Percentiles rank a stretch among this genome's conserved stretches.
phyloP scores from a whole-genome alignment of 441 rosid species.

The Euphorbia corollata region DNA sequence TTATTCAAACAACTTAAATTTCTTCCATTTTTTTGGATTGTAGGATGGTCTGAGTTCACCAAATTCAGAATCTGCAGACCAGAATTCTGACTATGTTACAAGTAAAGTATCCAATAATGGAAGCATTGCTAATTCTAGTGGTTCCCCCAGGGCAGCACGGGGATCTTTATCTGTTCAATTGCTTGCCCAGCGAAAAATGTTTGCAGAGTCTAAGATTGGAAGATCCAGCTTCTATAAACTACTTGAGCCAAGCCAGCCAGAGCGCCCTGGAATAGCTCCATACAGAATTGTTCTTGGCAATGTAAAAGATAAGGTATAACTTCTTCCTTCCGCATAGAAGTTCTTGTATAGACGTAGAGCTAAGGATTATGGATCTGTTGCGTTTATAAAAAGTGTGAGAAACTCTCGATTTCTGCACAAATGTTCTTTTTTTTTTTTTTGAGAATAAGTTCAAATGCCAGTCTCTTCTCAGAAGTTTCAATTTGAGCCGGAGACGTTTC shows the following conservation, averaged over 20 bases:
- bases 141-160: slow-evolving; percentile 35
- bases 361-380: neutral
- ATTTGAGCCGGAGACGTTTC: neutral
- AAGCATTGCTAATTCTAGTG: slow-evolving; percentile 35
- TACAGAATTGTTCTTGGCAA: slow-evolving; percentile 84
- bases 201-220: slow-evolving; percentile 75
- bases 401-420: neutral
- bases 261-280: slow-evolving; percentile 76
- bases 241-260: slow-evolving; percentile 74
- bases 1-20: slow-evolving; percentile 6
- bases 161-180: slow-evolving; percentile 50
- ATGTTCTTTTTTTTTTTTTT: slow-evolving; percentile 1
- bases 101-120: slow-evolving; percentile 38
- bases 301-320: slow-evolving; percentile 80
- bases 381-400: neutral
- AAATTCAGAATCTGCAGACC: slow-evolving; percentile 25
- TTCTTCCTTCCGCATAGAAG: slow-evolving; percentile 16
- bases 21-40: slow-evolving; percentile 3
- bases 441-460: neutral
- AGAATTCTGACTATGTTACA: slow-evolving; percentile 23
- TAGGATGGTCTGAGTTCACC: slow-evolving; percentile 42
- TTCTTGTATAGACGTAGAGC: neutral
- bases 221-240: slow-evolving; percentile 92
- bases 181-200: slow-evolving; percentile 59
- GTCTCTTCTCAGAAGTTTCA: neutral